phyloP scores from a whole-genome alignment of 257 asterid genomes.

The Solanum stenotomum region DNA sequence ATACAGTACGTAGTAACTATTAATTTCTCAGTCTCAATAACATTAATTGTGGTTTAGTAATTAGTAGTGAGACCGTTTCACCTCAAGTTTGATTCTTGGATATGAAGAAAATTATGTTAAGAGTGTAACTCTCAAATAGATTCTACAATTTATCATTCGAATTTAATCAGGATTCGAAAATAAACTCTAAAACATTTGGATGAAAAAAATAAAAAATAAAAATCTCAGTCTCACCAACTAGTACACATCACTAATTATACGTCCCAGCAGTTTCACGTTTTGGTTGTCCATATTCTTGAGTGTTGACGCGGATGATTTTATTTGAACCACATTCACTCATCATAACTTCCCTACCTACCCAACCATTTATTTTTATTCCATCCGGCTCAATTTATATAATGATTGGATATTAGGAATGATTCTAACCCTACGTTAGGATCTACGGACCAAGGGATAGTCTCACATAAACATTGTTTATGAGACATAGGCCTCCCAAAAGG shows the following conservation, averaged over 20 bases:
- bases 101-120: too few relatives aligned
- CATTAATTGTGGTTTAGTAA: too few relatives aligned
- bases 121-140: rapidly evolving
- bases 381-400: not conserved
- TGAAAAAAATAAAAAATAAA: too few relatives aligned
- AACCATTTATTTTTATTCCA: too few relatives aligned
- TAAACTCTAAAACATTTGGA: too few relatives aligned
- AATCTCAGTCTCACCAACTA: not conserved
- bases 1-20: too few relatives aligned
- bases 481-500: not conserved
- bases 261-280: not conserved
- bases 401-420: rapidly evolving
- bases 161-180: too few relatives aligned
- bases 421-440: rapidly evolving
- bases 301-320: not conserved
- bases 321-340: not conserved
- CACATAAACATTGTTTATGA: not conserved
- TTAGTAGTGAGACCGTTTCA: too few relatives aligned
- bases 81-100: rapidly evolving
- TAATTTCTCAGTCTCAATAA: too few relatives aligned
- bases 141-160: rapidly evolving
- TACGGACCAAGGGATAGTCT: not conserved
- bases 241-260: not conserved
- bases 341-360: not conserved
- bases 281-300: not conserved